Base-by-base conservation (phyloP, 345 rosid genomes). In the Cochlearia excelsa region DNA sequence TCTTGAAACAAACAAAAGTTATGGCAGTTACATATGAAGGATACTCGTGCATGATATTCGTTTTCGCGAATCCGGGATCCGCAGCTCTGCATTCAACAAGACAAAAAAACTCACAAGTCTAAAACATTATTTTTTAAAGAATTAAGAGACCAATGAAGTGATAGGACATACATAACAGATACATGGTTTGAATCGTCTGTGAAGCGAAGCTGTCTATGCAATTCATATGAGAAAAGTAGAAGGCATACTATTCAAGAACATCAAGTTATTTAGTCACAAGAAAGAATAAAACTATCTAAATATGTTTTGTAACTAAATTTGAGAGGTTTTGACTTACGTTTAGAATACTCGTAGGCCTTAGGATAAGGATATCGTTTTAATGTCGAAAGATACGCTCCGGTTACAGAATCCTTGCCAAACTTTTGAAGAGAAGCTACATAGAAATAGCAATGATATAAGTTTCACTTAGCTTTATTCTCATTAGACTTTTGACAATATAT, bases 11-110 rank as follows among this genome's bases (percentile, higher is more conserved):
- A 4, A 51, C 29, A 54, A 75, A 78, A 46, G 84, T 75, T 49
- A 63, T 4, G 2, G 38, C 28, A 42, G 82, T 61, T 55, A 88
- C 70, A 59, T 16, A 78, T 1, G 61, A 47, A 62, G 98, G 96
- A 72, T 78, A 45, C 76, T 92, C 95, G 57, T 81, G 81, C 98
- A 88, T 81, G 68, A 92, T 78, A 57, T 84, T 79, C 16, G 98
- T 91, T 75, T 80, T 61, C 42, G 74, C 88, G 0, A 48, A 57
- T 69, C 96, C 98, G 33, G 90, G 98, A 78, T 91, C 98, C 26
- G 79, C 95, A 68, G 86, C 82, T 73, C 96, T 87, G 63, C 49
- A 66, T 39, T 45, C 46, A 51, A 41, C 31, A 68, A 63, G n/a
- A 1, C 37, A 57, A 51, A 51, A 48, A 49, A 56, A 26, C 31